A percentile compares a stretch with the other conserved stretches of the same genome.
Evolutionary conservation across 768 basidiomycete genomes (phyloP).

Genomic region (Leucocoprinus birnbaumii): DNA sequence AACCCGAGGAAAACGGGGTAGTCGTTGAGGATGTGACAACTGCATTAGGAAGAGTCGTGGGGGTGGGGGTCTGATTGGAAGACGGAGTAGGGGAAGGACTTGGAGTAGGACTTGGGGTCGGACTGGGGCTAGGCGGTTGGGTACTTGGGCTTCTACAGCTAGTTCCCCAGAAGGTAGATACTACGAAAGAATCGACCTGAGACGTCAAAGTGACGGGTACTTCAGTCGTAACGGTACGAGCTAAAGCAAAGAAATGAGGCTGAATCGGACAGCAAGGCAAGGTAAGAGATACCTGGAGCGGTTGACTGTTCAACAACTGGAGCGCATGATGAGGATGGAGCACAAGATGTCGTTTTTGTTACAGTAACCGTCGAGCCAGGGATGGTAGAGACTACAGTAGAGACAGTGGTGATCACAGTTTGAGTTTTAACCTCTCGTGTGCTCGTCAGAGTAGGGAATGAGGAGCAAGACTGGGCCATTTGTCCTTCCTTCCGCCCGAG

Average conservation of each 20-base stretch:
- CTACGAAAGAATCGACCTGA: neutral
- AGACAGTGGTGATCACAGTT: constrained; percentile 31
- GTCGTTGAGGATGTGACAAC: too few relatives aligned
- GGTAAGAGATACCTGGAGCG: too few relatives aligned
- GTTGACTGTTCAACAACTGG: too few relatives aligned
- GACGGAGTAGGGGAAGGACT: neutral
- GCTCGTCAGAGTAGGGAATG: constrained; percentile 40
- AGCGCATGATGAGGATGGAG: too few relatives aligned
- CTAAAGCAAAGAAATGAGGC: neutral
- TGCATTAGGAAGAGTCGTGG: too few relatives aligned
- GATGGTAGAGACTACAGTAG: constrained; percentile 19
- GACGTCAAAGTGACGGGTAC: constrained; percentile 1
- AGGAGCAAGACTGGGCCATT: constrained; percentile 37
- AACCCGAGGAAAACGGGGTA: too few relatives aligned
- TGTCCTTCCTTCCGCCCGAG: neutral
- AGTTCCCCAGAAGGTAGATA: constrained; percentile 1
- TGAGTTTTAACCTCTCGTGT: constrained; percentile 35
- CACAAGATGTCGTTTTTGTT: neutral
- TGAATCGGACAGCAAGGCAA: too few relatives aligned
- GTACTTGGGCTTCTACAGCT: neutral
- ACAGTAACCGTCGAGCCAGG: neutral
- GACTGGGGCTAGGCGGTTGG: neutral
- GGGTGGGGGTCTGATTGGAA: neutral
- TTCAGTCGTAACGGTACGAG: neutral
- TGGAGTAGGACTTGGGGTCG: neutral